Evolutionary conservation across 2,329 filamentous ascomycete species (phyloP), one percentile per base, ranked within the genome.

Genomic region (Exophiala aquamarina): DNA sequence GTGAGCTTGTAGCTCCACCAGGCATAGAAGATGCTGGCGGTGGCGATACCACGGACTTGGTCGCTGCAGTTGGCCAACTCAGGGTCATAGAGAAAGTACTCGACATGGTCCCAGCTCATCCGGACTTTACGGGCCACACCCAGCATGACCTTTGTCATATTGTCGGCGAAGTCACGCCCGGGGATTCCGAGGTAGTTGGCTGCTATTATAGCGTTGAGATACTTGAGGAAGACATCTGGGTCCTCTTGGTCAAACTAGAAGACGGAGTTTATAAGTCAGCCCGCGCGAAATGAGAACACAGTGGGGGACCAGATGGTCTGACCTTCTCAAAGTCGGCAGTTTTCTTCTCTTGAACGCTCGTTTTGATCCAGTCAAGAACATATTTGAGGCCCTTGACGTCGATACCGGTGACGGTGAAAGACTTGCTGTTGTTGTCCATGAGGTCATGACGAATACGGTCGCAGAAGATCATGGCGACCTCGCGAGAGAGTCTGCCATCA

Each of bases 401-500:
- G 33, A 41, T 39, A 8, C 54, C 54, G 3, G 35, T 47, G 31
- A 56, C 37, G 26, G 50, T 56, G 42, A 51, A 53, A 14, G 54
- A 53, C 50, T 56, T 56, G 23, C 45, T 38, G 39, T 41, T 45
- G 50, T 52, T 47, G 11, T 55, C 48, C 43, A 50, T 43, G 19
- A 57, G 35, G 18, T 52, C 44, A 34, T 36, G 41, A 20, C 54
- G 54, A 37, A 54, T 49, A 8, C 49, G 51, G 28, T 54, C 46
- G 40, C 52, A 52, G 51, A 52, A 53, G 26, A 57, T 46, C 49
- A 55, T 55, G 34, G 52, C 49, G 26, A 46, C 45, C 23, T 55
- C 52, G 15, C 48, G 49, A 5, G 45, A 33, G 33, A 55, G 47
- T 15, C 46, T 52, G 44, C 44, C 36, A 29, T 55, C 48, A 17